Evolutionary conservation across 2,329 filamentous ascomycete species (phyloP), one percentile per base, ranked within the genome.

Genomic region (Lecanicillium sp.): DNA sequence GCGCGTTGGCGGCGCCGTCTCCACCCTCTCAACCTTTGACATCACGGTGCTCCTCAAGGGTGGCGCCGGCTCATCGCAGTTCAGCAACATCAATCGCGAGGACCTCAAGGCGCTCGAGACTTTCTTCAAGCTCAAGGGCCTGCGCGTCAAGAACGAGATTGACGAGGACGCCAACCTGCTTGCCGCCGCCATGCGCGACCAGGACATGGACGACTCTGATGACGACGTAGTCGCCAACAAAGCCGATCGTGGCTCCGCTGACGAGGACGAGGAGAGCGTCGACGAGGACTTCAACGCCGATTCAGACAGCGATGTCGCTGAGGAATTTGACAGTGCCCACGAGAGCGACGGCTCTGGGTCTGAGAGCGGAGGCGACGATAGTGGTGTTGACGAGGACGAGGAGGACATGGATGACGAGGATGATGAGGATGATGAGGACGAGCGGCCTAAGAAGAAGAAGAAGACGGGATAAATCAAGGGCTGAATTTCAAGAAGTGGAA

Each of bases 71-170:
- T 88, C 94, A 55, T 87, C 89, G 52, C 89, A 96, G 56, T 98
- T 98, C 69, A 95, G 88, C 66, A 98, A 98, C 70, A 98, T 98
- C 62, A 98, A 96, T 60, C 84, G 90, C 51, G 92, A 98, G 68
- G 92, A 98, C 59, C 87, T 97, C 62, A 86, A 92, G 65, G 86
- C 87, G 6, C 77, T 98, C n/a, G 92, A 98, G 62, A 81, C 84
- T 50, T 98, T 98, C 69, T 96, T 98, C 77, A 92, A 94, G 65
- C 78, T 87, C 50, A 97, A 97, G 72, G 85, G 83, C 44, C 76
- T 98, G 55, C 86, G 90, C 39, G 89, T 94, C 41, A 97, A 96
- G 80, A 98, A 98, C 61, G 92, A 98, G 66, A 96, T 98, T 69
- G 84, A 94, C 45, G 92, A 96, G 58, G 92, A 98, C 51, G 84